Evolutionary conservation across 768 basidiomycete species (phyloP).

Genomic region (Cystofilobasidium bisporidii): DNA sequence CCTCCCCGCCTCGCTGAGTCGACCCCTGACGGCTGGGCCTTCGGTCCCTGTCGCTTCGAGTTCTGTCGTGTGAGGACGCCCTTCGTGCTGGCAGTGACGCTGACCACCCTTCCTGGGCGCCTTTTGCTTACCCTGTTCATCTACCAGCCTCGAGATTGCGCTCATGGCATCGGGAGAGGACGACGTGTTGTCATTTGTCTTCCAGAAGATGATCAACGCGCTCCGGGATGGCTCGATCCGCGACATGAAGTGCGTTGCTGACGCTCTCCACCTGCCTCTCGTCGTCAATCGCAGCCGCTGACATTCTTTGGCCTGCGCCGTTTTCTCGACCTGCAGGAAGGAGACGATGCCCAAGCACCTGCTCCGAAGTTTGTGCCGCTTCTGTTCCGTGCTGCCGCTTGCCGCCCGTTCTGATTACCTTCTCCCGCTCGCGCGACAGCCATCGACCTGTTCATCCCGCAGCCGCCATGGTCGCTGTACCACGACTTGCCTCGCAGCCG

Average conservation of each 20-base stretch:
- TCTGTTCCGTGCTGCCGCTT: too few relatives aligned
- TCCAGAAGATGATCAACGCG: conserved; percentile 17
- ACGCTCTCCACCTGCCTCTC: too few relatives aligned
- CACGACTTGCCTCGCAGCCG: not conserved
- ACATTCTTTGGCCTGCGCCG: not conserved
- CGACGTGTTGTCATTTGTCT: conserved; percentile 14
- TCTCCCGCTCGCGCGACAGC: not conserved
- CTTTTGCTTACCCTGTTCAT: not conserved
- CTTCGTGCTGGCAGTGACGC: not conserved
- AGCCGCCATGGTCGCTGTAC: conserved; percentile 16
- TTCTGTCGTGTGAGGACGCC: too few relatives aligned
- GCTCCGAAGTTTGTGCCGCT: conserved; percentile 9
- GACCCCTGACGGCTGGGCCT: too few relatives aligned
- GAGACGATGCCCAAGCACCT: conserved; percentile 7
- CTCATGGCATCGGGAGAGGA: not conserved
- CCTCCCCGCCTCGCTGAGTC: too few relatives aligned
- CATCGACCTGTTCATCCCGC: conserved; percentile 1
- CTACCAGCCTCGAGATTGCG: conserved; percentile 22
- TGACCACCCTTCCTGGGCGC: not conserved
- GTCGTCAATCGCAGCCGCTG: not conserved
- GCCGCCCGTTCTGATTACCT: not conserved
- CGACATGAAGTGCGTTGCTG: conserved; percentile 21
- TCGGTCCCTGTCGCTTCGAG: too few relatives aligned
- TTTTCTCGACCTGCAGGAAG: not conserved
- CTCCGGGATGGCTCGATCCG: conserved; percentile 1